Evolutionary conservation across 2,329 filamentous ascomycete species (phyloP).

Genomic region (Colletotrichum gigasporum): DNA sequence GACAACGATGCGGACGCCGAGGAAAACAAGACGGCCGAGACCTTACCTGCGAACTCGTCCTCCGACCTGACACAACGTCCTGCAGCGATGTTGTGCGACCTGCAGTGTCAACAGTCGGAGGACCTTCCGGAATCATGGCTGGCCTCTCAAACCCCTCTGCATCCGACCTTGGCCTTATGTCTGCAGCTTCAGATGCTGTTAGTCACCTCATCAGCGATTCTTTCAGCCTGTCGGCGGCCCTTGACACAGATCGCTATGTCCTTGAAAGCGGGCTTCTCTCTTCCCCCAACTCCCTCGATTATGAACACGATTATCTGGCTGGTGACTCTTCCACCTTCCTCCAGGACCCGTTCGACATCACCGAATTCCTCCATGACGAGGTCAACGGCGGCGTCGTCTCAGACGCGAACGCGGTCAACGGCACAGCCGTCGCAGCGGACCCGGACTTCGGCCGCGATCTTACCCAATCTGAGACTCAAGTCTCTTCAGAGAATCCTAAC

Average conservation of each 20-base stretch:
- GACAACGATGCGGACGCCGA: slow-evolving; percentile 40
- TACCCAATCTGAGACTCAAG: slow-evolving; percentile 68
- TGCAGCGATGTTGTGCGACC: slow-evolving; percentile 99
- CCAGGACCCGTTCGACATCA: slow-evolving; percentile 59
- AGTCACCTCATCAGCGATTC: slow-evolving; percentile 74
- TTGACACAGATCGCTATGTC: slow-evolving; percentile 79
- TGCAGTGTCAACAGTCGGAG: slow-evolving; percentile 99
- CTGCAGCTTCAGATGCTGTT: slow-evolving; percentile 69
- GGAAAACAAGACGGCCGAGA: slow-evolving; percentile 37
- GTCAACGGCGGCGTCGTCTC: slow-evolving; percentile 51
- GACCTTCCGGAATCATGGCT: slow-evolving; percentile 61
- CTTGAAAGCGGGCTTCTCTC: slow-evolving; percentile 80
- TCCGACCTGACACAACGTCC: slow-evolving; percentile 99
- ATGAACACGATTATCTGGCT: slow-evolving; percentile 75
- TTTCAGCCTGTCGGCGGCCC: slow-evolving; percentile 74
- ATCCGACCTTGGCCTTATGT: slow-evolving; percentile 52
- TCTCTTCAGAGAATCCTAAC: slow-evolving; percentile 73
- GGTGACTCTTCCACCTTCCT: slow-evolving; percentile 63
- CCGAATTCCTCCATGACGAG: slow-evolving; percentile 66
- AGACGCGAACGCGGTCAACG: slow-evolving; percentile 59
- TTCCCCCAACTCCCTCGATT: slow-evolving; percentile 73
- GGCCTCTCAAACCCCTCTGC: slow-evolving; percentile 53
- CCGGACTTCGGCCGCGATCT: slow-evolving; percentile 61
- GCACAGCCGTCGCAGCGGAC: slow-evolving; percentile 61
- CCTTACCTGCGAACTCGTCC: slow-evolving; percentile 44